Percentiles rank a stretch among this genome's conserved stretches.
These are phyloP conservation scores for Leucocoprinus birnbaumii DNA, from an alignment of 768 basidiomycete species.

Conservation along the genomic window DNA sequence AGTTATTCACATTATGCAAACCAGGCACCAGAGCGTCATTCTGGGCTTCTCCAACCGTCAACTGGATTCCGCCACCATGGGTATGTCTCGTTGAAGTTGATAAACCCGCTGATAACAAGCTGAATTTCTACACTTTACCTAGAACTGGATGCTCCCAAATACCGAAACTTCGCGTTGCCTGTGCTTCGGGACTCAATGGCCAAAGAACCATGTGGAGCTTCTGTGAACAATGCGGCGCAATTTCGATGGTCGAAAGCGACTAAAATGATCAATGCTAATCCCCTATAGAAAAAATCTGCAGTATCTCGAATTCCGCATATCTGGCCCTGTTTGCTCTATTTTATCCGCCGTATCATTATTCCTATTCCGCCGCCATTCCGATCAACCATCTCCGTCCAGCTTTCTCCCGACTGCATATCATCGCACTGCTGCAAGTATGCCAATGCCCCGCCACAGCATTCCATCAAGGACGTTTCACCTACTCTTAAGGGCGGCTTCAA, in stretches of 20 bases:
- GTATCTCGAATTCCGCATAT: neutral
- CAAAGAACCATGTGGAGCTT: slow-evolving; percentile 84
- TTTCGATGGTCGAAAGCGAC: slow-evolving; percentile 83
- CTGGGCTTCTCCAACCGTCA: slow-evolving; percentile 68
- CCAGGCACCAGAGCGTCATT: slow-evolving; percentile 29
- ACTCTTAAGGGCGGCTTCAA: neutral
- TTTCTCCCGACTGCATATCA: neutral
- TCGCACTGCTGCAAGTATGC: neutral
- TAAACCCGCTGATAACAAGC: no score
- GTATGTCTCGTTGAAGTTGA: slow-evolving; percentile 36
- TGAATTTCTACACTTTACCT: no score
- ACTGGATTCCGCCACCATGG: slow-evolving; percentile 65
- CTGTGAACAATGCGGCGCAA: slow-evolving; percentile 86
- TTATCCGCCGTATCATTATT: slow-evolving; percentile 9
- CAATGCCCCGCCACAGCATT: neutral
- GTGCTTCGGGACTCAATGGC: slow-evolving; percentile 65
- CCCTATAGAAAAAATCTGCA: neutral
- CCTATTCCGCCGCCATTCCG: slow-evolving; percentile 5
- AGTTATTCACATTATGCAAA: slow-evolving; percentile 39
- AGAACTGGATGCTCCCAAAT: slow-evolving; percentile 76
- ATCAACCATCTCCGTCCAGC: neutral
- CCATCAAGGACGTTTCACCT: neutral
- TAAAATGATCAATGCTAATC: slow-evolving; percentile 26
- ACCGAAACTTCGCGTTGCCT: slow-evolving; percentile 79
- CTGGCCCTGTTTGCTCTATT: slow-evolving; percentile 1